Evolutionary conservation across 179 eudicot species (phyloP), one percentile per base, ranked within the genome.

Genomic region (Silene noctiflora): DNA sequence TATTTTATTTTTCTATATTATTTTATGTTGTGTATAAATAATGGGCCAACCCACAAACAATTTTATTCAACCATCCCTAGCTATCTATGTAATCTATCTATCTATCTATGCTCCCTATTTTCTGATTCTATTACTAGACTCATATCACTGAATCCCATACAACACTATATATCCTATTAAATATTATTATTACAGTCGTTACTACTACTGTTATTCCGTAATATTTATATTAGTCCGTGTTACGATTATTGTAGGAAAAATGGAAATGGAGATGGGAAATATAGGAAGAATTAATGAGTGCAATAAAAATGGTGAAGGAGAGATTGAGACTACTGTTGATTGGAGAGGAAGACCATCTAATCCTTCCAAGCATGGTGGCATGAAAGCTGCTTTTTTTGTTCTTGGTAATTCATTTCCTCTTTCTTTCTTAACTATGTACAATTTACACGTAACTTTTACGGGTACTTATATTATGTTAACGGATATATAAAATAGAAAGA

Each of bases 291-390:
- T 31, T 9, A 35, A 25, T 16, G 64, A 48, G 16, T 20, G 29
- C 6, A 65, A 58, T 71, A 31, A 25, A 33, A 53, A 71, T 19
- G 77, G 60, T 42, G 73, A 58, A 20, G 85, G 76, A 19, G 83
- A 78, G 29, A 78, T 11, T 17, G 33, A 16, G 9, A 48, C 71
- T 12, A 79, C 83, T 61, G 87, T 89, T 63, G 98, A 94, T 70
- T 91, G 95, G 93, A 81, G 87, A 76, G 98, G 98, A 39, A 86
- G 91, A 80, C 92, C 93, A 21, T 94, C 96, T 14, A 79, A 86
- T 72, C 86, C 85, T 22, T 59, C 35, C 71, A 82, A 83, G 44
- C 95, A 91, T 76, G 97, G 98, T 46, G 98, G 98, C 71, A 87
- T 88, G 86, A 84, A 63, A 78, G 98, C 97, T 72, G 96, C 98